These are phyloP conservation scores for Lachancea lanzarotensis DNA, from an alignment of 805 yeast genomes.

Conservation along the genomic window DNA sequence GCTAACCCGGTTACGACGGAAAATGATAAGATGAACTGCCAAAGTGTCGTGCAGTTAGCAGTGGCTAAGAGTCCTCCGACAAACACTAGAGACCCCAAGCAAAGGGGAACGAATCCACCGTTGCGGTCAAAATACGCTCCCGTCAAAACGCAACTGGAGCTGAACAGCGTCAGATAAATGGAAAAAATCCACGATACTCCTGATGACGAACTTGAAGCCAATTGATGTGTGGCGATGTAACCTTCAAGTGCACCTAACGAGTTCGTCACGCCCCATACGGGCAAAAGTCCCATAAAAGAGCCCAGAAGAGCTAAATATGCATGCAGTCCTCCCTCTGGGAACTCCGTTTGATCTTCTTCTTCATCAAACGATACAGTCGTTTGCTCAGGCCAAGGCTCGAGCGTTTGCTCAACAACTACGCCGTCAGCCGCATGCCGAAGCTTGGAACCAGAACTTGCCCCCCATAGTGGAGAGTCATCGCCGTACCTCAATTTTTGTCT, in stretches of 20 bases:
- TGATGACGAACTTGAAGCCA: conserved; percentile 42
- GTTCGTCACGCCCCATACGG: conserved; percentile 54
- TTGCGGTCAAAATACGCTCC: conserved; percentile 59
- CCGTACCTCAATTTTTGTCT: background rate
- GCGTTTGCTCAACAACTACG: background rate
- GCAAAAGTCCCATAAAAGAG: conserved; percentile 50
- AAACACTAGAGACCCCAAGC: conserved; percentile 40
- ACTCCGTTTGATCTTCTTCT: conserved; percentile 23
- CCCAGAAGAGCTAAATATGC: conserved; percentile 59
- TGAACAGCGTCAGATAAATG: conserved; percentile 46
- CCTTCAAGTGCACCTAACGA: conserved; percentile 63
- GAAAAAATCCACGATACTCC: conserved; percentile 65
- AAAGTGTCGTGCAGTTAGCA: conserved; percentile 46
- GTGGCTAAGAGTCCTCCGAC: conserved; percentile 51
- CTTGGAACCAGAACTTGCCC: background rate
- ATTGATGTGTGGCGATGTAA: conserved; percentile 49
- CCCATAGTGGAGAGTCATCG: background rate
- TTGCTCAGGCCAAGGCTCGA: background rate
- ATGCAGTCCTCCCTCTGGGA: conserved; percentile 50
- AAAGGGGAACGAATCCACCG: conserved; percentile 45
- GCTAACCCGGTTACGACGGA: conserved; percentile 54
- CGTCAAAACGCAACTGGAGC: conserved; percentile 45
- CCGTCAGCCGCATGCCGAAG: background rate
- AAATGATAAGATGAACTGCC: conserved; percentile 58
- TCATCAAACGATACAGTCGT: background rate